Evolutionary conservation across 306 rosid genomes (phyloP).

Genomic region (Casuarina cunninghamiana): DNA sequence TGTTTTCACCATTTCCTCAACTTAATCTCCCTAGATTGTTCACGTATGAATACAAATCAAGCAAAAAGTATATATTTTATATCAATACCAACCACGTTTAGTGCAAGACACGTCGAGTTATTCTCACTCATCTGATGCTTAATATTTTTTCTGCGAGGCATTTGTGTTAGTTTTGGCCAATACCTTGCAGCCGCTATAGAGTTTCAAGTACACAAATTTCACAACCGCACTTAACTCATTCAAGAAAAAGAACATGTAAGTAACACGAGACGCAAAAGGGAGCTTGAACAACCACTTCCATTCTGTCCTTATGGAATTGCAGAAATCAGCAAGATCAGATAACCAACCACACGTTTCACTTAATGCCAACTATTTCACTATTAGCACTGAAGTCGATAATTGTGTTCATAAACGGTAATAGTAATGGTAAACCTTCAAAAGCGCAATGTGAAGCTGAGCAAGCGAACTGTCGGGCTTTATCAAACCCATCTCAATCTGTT

Average conservation of each 20-base stretch:
- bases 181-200: not conserved
- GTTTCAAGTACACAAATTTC: not conserved
- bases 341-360: not conserved
- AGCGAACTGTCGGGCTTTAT: constrained; percentile 53
- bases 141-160: not conserved
- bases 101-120: not conserved
- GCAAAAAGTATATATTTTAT: not conserved
- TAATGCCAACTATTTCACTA: not conserved
- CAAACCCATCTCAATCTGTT: constrained; percentile 72
- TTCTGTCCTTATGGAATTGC: not conserved
- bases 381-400: not conserved
- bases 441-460: constrained; percentile 68
- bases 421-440: constrained; percentile 64
- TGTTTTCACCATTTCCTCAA: not conserved
- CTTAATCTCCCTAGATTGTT: not conserved
- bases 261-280: not conserved
- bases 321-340: not conserved
- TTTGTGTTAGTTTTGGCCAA: not conserved
- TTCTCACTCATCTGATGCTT: not conserved
- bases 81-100: not conserved
- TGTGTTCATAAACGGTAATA: not conserved
- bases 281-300: not conserved
- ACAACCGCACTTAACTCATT: not conserved
- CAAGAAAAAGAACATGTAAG: not conserved
- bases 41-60: not conserved